Evolutionary conservation across 331 rosid genomes (phyloP), one percentile per base, ranked within the genome.

Genomic region (Pyracantha coccinea): DNA sequence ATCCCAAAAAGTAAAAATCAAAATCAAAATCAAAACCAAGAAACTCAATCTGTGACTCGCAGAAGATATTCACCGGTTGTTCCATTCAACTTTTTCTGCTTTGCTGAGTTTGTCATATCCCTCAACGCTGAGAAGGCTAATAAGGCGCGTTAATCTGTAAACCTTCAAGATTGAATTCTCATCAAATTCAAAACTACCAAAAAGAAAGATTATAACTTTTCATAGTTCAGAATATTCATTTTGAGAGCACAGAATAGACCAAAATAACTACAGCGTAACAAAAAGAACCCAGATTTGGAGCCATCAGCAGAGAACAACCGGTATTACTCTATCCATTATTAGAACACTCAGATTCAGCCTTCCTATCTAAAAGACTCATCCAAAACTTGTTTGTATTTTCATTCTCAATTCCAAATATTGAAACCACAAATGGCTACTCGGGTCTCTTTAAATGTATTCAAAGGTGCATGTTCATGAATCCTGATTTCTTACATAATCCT

Each of bases 1-100:
- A 15, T 15, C 44, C 44, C 44, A 35, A 15, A 47, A 47, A 47
- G 44, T 35, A 45, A 16, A 16, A 47, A 5, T 4, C 17, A 14
- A 16, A 74, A 57, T 32, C 28, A 75, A 78, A 64, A 19, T 47
- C 67, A 75, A 78, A 64, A 19, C 35, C 67, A 31, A 13, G 41
- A 76, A 72, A 29, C 64, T 28, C 53, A 35, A 70, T 38, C 65
- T 60, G 70, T 20, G 65, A 47, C 24, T 66, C 15, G 75, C 38
- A 20, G 33, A 77, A 79, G 79, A 78, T 79, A 73, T 81, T 83
- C 78, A 93, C 98, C 98, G 76, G 82, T 89, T 88, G 59, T 91
- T 93, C 98, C 98, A 93, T 83, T 93, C 98, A 76, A 82, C 86
- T 84, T 86, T 89, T 70, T 82, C 73, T 58, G 84, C 82, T 60